phyloP scores from a whole-genome alignment of 148 eudicot genomes.

The Talinum fruticosum region DNA sequence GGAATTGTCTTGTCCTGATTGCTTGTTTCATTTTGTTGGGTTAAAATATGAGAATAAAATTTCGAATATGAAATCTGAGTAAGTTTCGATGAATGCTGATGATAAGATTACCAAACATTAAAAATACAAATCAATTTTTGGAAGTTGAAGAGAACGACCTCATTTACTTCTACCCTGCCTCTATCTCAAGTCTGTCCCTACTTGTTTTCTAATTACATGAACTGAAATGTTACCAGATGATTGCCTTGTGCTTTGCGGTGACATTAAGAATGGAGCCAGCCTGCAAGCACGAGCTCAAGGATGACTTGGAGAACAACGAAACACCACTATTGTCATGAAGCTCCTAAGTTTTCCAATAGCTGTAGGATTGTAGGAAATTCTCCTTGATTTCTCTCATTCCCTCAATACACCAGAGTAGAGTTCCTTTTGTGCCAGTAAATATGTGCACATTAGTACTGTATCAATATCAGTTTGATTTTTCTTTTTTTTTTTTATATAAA shows the following conservation, averaged over 20 bases:
- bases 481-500: too few species aligned
- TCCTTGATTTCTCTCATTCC: neutral
- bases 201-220: constrained; percentile 8
- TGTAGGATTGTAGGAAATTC: neutral
- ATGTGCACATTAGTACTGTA: neutral
- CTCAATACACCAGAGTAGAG: neutral
- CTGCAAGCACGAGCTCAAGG: constrained; percentile 18
- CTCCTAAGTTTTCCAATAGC: neutral
- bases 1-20: neutral
- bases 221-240: constrained; percentile 24
- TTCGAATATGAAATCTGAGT: neutral
- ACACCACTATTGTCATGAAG: constrained; percentile 40
- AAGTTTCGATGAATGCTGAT: neutral
- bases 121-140: neutral
- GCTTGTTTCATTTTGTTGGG: constrained; percentile 1
- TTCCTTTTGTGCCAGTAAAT: neutral
- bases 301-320: constrained; percentile 31
- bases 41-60: neutral
- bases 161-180: neutral
- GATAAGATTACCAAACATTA: neutral
- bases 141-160: neutral
- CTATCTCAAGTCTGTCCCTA: neutral
- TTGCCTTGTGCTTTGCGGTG: constrained; percentile 39
- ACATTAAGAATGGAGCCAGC: constrained; percentile 27
- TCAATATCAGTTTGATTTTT: neutral